Percentiles rank a stretch among this genome's conserved stretches.
phyloP scores from a whole-genome alignment of 148 eudicot genomes.

The Arctostaphylos glauca region DNA sequence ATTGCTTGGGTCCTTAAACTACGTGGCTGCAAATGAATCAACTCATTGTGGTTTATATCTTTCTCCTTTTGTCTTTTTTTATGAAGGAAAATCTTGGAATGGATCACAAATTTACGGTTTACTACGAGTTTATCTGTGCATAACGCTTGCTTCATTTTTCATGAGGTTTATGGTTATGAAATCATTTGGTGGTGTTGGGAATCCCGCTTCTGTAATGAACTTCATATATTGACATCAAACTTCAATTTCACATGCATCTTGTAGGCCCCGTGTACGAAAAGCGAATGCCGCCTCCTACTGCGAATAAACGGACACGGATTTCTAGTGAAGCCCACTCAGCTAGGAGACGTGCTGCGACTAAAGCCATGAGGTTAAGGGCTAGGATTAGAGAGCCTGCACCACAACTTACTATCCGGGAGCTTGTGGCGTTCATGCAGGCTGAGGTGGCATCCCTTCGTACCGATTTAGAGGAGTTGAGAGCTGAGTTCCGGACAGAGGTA shows the following conservation, averaged over 20 bases:
- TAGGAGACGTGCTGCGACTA: slow-evolving; percentile 2
- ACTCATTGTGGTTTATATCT: too few species aligned
- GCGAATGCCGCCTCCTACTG: neutral
- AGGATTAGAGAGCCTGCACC: slow-evolving; percentile 11
- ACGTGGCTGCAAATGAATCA: too few species aligned
- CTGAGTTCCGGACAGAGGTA: slow-evolving; percentile 7
- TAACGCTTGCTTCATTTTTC: too few species aligned
- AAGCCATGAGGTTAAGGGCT: slow-evolving; percentile 2
- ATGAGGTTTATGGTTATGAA: too few species aligned
- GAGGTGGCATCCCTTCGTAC: slow-evolving; percentile 7
- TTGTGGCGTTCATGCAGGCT: slow-evolving; percentile 8
- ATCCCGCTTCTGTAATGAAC: neutral
- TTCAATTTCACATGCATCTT: neutral
- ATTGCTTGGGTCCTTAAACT: too few species aligned
- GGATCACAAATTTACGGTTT: too few species aligned
- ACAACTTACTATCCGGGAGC: slow-evolving; percentile 7
- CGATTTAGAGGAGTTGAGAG: neutral
- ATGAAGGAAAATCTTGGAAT: too few species aligned
- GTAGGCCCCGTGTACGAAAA: neutral
- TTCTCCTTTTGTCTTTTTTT: too few species aligned
- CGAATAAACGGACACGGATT: slow-evolving; percentile 1
- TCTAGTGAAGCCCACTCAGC: slow-evolving; percentile 5
- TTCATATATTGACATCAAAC: neutral
- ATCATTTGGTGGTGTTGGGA: too few species aligned
- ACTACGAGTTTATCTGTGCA: too few species aligned